These are phyloP conservation scores for Clavaria fumosa DNA, from an alignment of 768 basidiomycete genomes.

Conservation along the genomic window DNA sequence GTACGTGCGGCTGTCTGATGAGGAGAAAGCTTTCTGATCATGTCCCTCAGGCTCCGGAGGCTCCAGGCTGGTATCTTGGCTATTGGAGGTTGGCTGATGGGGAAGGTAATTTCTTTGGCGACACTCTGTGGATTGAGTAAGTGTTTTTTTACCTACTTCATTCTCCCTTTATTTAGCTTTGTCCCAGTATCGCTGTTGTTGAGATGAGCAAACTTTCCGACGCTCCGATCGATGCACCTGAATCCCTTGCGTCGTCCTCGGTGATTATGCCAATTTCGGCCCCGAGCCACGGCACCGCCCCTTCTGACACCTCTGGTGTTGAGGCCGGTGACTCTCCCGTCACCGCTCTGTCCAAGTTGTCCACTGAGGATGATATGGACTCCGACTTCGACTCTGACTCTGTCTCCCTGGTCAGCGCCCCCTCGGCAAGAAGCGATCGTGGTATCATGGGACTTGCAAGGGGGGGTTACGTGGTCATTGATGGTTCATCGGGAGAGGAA, in stretches of 20 bases:
- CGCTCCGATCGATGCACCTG: constrained; percentile 23
- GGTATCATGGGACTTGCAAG: no score
- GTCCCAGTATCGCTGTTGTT: constrained; percentile 46
- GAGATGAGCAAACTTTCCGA: constrained; percentile 26
- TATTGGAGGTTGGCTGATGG: constrained; percentile 63
- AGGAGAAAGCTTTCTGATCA: not conserved
- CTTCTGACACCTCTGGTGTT: not conserved
- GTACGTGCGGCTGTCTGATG: constrained; percentile 18
- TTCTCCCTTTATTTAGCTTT: no score
- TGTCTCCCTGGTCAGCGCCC: constrained; percentile 31
- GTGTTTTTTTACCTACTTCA: constrained; percentile 17
- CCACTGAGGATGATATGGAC: constrained; percentile 6
- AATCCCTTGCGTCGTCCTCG: constrained; percentile 56
- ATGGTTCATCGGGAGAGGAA: no score
- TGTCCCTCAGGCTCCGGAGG: constrained; percentile 46
- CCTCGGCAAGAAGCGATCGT: no score
- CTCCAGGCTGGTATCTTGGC: constrained; percentile 54
- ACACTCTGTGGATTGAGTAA: constrained; percentile 70
- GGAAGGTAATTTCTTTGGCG: constrained; percentile 45
- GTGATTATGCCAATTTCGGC: constrained; percentile 25
- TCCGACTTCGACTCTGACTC: constrained; percentile 9
- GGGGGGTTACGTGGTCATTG: no score
- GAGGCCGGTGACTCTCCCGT: not conserved
- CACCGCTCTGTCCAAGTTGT: not conserved
- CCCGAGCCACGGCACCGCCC: not conserved